Evolutionary conservation across 2,329 filamentous ascomycete species (phyloP).

Genomic region (Colletotrichum musicola): DNA sequence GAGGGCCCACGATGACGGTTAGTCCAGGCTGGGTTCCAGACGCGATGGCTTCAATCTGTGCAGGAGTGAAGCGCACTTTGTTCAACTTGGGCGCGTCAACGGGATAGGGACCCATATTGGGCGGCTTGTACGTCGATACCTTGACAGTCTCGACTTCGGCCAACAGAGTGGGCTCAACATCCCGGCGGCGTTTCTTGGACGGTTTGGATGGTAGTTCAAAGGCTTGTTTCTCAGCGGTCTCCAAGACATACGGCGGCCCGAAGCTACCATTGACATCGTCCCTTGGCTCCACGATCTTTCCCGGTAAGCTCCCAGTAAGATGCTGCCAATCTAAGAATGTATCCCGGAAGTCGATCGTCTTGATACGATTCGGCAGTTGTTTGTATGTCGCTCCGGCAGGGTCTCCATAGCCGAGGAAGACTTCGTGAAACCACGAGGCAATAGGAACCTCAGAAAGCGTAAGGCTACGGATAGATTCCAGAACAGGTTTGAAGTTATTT

Average conservation of each 20-base stretch:
- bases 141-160: conserved; percentile 76
- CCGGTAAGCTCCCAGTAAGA: conserved; percentile 89
- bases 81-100: conserved; percentile 87
- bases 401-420: conserved; percentile 97
- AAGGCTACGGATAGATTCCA: conserved; percentile 91
- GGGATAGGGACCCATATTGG: conserved; percentile 90
- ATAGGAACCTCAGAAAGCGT: conserved; percentile 87
- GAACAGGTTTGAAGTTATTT: conserved; percentile 96
- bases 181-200: conserved; percentile 89
- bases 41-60: conserved; percentile 91
- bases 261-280: conserved; percentile 80
- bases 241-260: conserved; percentile 87
- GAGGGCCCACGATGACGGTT: conserved; percentile 93
- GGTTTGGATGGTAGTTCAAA: conserved; percentile 67
- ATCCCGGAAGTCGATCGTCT: conserved; percentile 88
- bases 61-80: conserved; percentile 86
- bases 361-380: conserved; percentile 81
- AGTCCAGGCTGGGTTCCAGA: conserved; percentile 95
- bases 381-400: conserved; percentile 89
- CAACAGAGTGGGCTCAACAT: conserved; percentile 75
- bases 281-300: conserved; percentile 84
- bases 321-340: conserved; percentile 98
- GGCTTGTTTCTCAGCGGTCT: conserved; percentile 69
- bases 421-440: conserved; percentile 93
- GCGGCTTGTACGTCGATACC: conserved; percentile 90